Evolutionary conservation across 2,329 filamentous ascomycete species (phyloP), one percentile per base, ranked within the genome.

Genomic region (Cryphonectria japonica): DNA sequence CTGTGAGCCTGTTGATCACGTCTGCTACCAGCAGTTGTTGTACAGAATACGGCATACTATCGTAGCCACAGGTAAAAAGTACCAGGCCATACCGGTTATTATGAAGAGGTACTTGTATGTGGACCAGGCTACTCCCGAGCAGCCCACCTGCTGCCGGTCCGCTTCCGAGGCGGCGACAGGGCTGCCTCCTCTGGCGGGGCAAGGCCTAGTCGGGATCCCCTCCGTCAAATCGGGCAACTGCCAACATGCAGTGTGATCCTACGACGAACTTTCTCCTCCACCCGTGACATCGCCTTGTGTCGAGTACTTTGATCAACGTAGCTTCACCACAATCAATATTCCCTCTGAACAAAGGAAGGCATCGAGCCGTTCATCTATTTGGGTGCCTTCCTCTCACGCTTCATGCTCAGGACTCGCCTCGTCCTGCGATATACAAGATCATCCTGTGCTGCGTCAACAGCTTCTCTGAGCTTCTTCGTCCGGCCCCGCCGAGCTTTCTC

Each of bases 331-430:
- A 2, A 19, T 41, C 14, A 46, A n/a, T 29, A 32, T 52, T 3
- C 9, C 34, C 4, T 19, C 61, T 22, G 2, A 2, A 32, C 9
- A 16, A 63, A 39, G 22, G 9, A 62, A 16, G 6, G 29, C 22
- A 22, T 63, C n/a, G 22, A 19, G 26, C 57, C 19, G 16, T 37
- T 11, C 22, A 62, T 9, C 7, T 29, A 8, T 26, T 26, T 26
- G 11, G 2, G 8, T 32, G n/a, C 11, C 16, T 32, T 37, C 14
- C 22, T 46, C 39, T 64, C 41, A 65, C 62, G 41, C 63, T 34
- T 65, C 63, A 73, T 73, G 72, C 70, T 69, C 66, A 68, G 32
- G 29, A 70, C 60, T 22, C 39, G 46, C 46, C 52, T 61, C 8
- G 34, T 68, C 68, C 60, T 70, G 62, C 29, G 68, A 43, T 34